phyloP scores from a whole-genome alignment of 345 rosid genomes.

The Eucalyptus albens region DNA sequence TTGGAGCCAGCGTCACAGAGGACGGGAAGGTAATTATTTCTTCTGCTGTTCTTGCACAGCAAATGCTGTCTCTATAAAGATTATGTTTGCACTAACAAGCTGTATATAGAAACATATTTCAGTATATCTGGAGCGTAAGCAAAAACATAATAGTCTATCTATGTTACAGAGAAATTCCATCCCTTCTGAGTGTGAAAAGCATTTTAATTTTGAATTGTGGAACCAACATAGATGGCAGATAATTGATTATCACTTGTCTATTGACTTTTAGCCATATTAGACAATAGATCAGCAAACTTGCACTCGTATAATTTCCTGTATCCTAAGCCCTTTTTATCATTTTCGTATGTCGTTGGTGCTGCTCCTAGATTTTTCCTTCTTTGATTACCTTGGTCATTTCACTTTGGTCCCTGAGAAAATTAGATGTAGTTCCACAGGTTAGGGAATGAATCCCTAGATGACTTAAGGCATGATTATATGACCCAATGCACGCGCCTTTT shows the following conservation, averaged over 20 bases:
- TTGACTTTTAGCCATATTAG: not conserved
- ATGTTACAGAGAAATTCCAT: not conserved
- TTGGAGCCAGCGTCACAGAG: constrained; percentile 50
- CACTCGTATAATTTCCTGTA: not conserved
- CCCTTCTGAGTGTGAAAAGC: not conserved
- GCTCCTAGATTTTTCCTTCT: not conserved
- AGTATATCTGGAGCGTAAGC: not conserved
- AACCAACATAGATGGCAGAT: not conserved
- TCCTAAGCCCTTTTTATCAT: not conserved
- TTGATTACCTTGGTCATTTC: not conserved
- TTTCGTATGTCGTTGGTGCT: not conserved
- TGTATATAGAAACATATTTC: not conserved
- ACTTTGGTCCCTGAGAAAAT: not conserved
- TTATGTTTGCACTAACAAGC: not conserved
- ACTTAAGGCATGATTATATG: not conserved
- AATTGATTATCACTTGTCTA: not conserved
- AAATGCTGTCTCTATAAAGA: not conserved
- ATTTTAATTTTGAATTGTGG: not conserved
- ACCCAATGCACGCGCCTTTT: not conserved
- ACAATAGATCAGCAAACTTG: not conserved
- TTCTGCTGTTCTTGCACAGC: not conserved
- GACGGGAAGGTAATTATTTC: constrained; percentile 69
- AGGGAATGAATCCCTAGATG: not conserved
- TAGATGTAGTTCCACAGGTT: not conserved
- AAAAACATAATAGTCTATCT: not conserved